These are phyloP conservation scores for Oryza rufipogon DNA, from an alignment of 176 grass and related monocot genomes.

Conservation along the genomic window DNA sequence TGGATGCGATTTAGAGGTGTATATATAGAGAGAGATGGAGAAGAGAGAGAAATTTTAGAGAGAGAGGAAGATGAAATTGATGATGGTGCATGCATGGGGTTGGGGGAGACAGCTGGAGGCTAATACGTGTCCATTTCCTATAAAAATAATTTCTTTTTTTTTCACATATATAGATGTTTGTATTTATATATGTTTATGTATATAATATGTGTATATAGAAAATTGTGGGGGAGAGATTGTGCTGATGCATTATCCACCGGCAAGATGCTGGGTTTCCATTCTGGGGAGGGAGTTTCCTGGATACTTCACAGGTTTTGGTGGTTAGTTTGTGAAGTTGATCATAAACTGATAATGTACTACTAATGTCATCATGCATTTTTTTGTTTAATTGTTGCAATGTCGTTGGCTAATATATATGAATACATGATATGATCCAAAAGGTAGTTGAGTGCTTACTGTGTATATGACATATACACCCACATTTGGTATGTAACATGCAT, in stretches of 20 bases:
- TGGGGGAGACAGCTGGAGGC: constrained; percentile 60
- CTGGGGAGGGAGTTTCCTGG: neutral
- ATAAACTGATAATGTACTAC: neutral
- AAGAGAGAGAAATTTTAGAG: neutral
- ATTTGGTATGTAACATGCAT: neutral
- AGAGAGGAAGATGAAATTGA: neutral
- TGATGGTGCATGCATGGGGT: constrained; percentile 42
- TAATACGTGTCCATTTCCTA: constrained; percentile 36
- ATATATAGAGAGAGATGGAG: neutral
- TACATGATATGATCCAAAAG: neutral
- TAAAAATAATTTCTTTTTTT: neutral
- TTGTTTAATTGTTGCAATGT: neutral
- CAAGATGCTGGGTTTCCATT: neutral
- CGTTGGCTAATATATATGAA: neutral
- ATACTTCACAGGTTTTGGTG: neutral
- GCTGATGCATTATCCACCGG: neutral
- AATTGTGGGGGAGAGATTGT: neutral
- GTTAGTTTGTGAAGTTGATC: neutral
- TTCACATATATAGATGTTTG: neutral
- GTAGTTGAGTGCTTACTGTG: neutral
- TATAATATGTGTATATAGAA: neutral
- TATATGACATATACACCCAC: neutral
- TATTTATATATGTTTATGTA: neutral
- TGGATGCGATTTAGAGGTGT: constrained; percentile 15
- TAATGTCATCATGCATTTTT: neutral